These are phyloP conservation scores for Rubia balearica DNA, from an alignment of 305 asterid species.

Conservation along the genomic window DNA sequence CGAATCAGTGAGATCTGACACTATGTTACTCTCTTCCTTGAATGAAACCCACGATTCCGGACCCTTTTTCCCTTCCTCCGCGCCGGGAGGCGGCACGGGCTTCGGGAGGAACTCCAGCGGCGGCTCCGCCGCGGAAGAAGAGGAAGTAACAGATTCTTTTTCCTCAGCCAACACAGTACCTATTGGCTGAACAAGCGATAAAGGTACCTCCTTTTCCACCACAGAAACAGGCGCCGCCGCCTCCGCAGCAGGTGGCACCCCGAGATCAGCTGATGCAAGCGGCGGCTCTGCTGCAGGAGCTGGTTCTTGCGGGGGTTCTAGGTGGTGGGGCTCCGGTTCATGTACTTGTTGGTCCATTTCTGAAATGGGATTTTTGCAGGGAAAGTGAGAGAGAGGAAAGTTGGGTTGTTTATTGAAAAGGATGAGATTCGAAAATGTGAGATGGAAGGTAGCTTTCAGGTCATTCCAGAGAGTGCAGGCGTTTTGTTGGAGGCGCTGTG, in stretches of 20 bases:
- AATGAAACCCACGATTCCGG: conserved; percentile 55
- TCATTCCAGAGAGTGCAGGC: conserved; percentile 8
- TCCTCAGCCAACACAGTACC: conserved; percentile 24
- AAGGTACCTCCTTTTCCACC: conserved; percentile 42
- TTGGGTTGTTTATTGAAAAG: background rate
- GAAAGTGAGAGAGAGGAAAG: background rate
- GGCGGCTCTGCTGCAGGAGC: conserved; percentile 19
- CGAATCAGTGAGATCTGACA: conserved; percentile 59
- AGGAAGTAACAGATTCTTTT: conserved; percentile 30
- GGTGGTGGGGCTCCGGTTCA: conserved; percentile 2
- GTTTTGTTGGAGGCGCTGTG: background rate
- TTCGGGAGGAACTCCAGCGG: conserved; percentile 3
- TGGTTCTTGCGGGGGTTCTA: background rate
- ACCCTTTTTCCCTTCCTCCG: conserved; percentile 30
- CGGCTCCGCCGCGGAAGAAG: conserved; percentile 13
- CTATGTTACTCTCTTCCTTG: conserved; percentile 67
- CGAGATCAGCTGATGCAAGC: conserved; percentile 23
- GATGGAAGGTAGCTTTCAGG: conserved; percentile 3
- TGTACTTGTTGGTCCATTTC: conserved; percentile 23
- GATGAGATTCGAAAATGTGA: conserved; percentile 6
- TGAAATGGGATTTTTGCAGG: background rate
- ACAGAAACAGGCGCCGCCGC: conserved; percentile 28
- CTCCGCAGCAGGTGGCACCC: conserved; percentile 8
- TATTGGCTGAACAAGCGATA: conserved; percentile 30
- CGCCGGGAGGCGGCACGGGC: conserved; percentile 9